Percentiles rank a stretch among this genome's conserved stretches.
Conservation (phyloP, 106 monocot species). For the Dendrobium huoshanense region DNA sequence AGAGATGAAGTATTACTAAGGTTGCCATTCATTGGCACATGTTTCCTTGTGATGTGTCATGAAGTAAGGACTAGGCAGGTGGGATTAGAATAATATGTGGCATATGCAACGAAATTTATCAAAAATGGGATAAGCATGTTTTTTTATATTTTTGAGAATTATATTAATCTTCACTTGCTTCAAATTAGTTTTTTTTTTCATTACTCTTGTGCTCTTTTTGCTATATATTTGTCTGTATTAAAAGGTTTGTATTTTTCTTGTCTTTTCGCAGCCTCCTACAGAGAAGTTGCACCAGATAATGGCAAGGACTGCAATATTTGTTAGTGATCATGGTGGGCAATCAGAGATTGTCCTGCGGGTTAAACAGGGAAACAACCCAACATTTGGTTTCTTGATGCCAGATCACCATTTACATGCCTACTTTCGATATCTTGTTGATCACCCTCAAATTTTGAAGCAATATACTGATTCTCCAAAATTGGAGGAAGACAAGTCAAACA, state of each 20-base stretch:
- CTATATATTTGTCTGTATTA: not conserved
- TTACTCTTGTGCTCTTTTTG: not conserved
- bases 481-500: slow-evolving; percentile 27
- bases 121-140: slow-evolving; percentile 8
- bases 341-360: slow-evolving; percentile 94
- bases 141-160: slow-evolving; percentile 7
- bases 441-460: slow-evolving; percentile 52
- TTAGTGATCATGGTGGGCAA: slow-evolving; percentile 80
- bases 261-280: slow-evolving; percentile 71
- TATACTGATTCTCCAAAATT: slow-evolving; percentile 7
- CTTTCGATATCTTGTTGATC: slow-evolving; percentile 78
- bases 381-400: slow-evolving; percentile 99
- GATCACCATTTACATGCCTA: slow-evolving; percentile 84
- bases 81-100: slow-evolving; percentile 62
- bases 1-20: slow-evolving; percentile 88
- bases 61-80: slow-evolving; percentile 78
- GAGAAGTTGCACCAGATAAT: slow-evolving; percentile 97
- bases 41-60: slow-evolving; percentile 77
- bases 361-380: slow-evolving; percentile 89
- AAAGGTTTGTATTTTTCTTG: not conserved
- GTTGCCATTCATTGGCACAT: slow-evolving; percentile 70
- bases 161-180: not conserved
- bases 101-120: slow-evolving; percentile 16
- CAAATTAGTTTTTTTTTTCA: not conserved
- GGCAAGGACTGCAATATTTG: slow-evolving; percentile 81